phyloP scores from a whole-genome alignment of 305 asterid genomes.

The Solanum hybrid region DNA sequence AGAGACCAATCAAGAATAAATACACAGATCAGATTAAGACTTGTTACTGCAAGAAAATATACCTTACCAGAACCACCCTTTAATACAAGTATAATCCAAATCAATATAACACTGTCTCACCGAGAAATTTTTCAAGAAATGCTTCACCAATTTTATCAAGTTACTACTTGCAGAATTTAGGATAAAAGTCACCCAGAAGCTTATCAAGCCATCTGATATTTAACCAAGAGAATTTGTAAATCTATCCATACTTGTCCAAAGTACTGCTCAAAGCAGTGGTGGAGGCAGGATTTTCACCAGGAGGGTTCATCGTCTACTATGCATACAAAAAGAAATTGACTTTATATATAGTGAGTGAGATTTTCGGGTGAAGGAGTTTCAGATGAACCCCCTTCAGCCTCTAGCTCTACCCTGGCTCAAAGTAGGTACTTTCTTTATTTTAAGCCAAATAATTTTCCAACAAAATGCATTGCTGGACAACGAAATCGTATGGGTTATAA shows the following conservation, averaged over 20 bases:
- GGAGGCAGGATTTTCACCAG: background rate
- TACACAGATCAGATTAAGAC: background rate
- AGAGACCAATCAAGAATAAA: background rate
- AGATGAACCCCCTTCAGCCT: background rate
- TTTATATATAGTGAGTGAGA: background rate
- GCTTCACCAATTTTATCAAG: background rate
- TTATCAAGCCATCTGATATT: background rate
- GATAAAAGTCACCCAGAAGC: background rate
- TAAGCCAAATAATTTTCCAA: background rate
- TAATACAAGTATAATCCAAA: background rate
- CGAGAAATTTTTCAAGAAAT: background rate
- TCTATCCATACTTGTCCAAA: background rate
- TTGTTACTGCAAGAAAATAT: background rate
- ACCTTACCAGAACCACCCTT: background rate
- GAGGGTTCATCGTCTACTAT: background rate
- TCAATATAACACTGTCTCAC: background rate
- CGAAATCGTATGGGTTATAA: background rate
- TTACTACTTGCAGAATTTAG: background rate
- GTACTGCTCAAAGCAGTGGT: background rate
- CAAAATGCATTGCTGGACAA: background rate
- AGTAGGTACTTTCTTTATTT: background rate
- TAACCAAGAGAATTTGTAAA: background rate
- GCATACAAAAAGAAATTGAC: background rate
- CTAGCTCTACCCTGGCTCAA: background rate
- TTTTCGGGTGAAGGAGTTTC: background rate